Evolutionary conservation across 2,329 filamentous ascomycete genomes (phyloP), one percentile per base, ranked within the genome.

Genomic region (Botrytis hyacinthi): DNA sequence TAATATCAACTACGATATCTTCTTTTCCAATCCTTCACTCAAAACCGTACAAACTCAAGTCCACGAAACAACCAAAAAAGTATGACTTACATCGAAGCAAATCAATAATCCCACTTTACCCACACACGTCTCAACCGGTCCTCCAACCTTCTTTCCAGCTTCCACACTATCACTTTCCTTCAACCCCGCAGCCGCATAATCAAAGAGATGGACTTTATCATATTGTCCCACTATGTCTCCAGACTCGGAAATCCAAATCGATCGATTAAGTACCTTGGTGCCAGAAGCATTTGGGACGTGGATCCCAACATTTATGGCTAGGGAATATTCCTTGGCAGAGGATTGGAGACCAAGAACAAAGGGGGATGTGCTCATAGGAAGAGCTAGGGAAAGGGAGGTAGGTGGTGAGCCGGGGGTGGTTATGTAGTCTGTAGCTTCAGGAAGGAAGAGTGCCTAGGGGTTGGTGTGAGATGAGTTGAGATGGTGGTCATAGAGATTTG

Each of bases 181-280:
- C 76, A 92, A 73, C 90, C 87, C 60, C 1, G 48, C 65, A 3
- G 46, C 48, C 86, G 86, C 74, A 90, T 87, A 81, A 48, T 98
- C 94, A 83, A 98, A 98, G 22, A 98, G 87, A 81, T 98, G 95
- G 46, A 97, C 84, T 82, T 98, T 98, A 82, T 97, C 92, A 83
- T 98, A 98, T 51, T 75, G 77, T 4, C 90, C 86, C 1, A 83
- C 82, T 42, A 93, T 89, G 7, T 85, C 80, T 0, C 91, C 91
- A 0, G 84, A 78, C 60, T 87, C 85, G 77, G 90, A 83, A 76
- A 93, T 92, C 89, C 90, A 93, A 63, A 92, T 84, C 42, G 90
- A 83, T 0, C 87, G 89, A 79, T 93, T 93, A 75, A 87, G 88
- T 57, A 92, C 86, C 57, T 85, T 84, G 26, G 26, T 65, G 29